Conservation (phyloP, 2,329 filamentous ascomycete genomes). For the Pseudogymnoascus sp. region DNA sequence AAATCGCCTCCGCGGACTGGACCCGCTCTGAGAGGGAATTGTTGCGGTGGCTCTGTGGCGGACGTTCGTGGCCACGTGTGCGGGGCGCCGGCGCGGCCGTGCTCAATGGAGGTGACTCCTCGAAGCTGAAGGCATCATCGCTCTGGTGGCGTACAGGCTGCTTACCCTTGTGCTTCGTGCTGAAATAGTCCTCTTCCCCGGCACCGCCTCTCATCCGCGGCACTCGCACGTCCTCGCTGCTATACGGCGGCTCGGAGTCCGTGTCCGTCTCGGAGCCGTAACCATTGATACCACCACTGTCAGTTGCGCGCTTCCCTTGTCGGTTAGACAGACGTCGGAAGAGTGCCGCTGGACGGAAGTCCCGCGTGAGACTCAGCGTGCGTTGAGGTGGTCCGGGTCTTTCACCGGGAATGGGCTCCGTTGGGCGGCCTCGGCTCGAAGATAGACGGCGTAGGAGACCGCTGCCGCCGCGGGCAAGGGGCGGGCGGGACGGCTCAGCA, state of each 20-base stretch:
- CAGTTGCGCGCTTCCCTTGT: conserved; percentile 24
- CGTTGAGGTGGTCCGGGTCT: conserved; percentile 39
- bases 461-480: background rate
- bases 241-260: conserved; percentile 21
- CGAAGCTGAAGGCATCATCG: background rate
- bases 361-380: conserved; percentile 52
- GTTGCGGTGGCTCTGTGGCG: background rate
- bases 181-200: conserved; percentile 47
- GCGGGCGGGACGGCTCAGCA: background rate
- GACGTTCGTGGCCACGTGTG: background rate
- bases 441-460: conserved; percentile 9
- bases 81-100: background rate
- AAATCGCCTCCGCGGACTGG: background rate
- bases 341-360: conserved; percentile 37
- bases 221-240: conserved; percentile 15
- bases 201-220: conserved; percentile 33
- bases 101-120: background rate
- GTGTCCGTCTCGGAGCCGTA: conserved; percentile 40
- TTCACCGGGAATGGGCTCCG: conserved; percentile 31
- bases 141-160: background rate
- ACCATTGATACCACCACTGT: conserved; percentile 49
- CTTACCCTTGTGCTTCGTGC: background rate
- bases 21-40: background rate
- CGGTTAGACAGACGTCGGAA: conserved; percentile 40
- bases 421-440: conserved; percentile 7